These are phyloP conservation scores for Claviceps humidiphila DNA, from an alignment of 2,329 filamentous ascomycete genomes.

Conservation along the genomic window DNA sequence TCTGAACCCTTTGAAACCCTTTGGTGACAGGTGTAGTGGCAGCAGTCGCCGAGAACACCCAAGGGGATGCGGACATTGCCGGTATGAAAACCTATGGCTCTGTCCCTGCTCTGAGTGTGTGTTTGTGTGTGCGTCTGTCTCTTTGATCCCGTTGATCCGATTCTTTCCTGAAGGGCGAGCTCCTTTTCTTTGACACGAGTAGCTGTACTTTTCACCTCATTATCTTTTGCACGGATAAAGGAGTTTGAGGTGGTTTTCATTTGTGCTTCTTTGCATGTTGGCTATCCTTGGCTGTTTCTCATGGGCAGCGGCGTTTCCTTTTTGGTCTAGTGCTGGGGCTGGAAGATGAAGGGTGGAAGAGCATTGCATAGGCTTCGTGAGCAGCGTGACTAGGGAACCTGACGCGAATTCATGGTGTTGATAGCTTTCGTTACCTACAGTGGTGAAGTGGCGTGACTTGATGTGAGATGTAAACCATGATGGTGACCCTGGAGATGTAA, in stretches of 20 bases:
- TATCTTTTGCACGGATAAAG: neutral
- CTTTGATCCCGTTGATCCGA: neutral
- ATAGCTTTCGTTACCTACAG: too few relatives aligned
- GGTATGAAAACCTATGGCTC: too few relatives aligned
- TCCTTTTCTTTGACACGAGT: slow-evolving; percentile 1
- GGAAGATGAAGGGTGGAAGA: slow-evolving; percentile 2
- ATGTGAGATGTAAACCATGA: too few relatives aligned
- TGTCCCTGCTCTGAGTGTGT: neutral
- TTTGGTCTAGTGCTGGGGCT: slow-evolving; percentile 12
- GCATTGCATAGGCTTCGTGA: slow-evolving; percentile 8
- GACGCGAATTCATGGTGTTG: too few relatives aligned
- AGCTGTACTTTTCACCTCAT: slow-evolving; percentile 2
- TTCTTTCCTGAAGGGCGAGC: neutral
- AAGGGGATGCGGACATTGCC: too few relatives aligned
- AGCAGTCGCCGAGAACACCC: too few relatives aligned
- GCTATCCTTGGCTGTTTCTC: slow-evolving; percentile 13
- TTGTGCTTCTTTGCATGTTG: slow-evolving; percentile 7
- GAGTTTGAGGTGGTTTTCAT: neutral
- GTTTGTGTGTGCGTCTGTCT: neutral
- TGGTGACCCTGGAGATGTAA: too few relatives aligned
- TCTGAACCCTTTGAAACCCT: too few relatives aligned
- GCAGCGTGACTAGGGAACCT: too few relatives aligned
- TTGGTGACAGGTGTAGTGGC: too few relatives aligned
- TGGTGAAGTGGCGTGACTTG: too few relatives aligned
- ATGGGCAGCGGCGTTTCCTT: slow-evolving; percentile 17